Evolutionary conservation across 306 rosid genomes (phyloP).

Genomic region (Quercus alba): DNA sequence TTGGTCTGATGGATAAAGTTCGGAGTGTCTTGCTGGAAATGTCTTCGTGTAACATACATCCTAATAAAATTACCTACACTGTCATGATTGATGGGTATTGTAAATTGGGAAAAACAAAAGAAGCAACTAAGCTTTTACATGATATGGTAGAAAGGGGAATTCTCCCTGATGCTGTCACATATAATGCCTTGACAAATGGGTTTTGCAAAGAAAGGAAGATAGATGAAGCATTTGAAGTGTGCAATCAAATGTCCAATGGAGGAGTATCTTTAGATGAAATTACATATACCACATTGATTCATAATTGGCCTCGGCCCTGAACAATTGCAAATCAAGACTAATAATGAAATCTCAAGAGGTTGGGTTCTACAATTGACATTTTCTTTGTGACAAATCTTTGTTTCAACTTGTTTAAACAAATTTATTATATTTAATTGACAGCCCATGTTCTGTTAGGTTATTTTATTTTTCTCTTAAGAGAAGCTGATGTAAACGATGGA

Average conservation of each 20-base stretch:
- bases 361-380: not conserved
- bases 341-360: constrained; percentile 21
- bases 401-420: not conserved
- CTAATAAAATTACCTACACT: constrained; percentile 69
- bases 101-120: constrained; percentile 63
- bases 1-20: constrained; percentile 61
- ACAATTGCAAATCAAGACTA: constrained; percentile 26
- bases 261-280: constrained; percentile 44
- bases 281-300: constrained; percentile 41
- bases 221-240: constrained; percentile 33
- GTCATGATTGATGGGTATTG: constrained; percentile 64
- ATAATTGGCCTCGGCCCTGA: constrained; percentile 38
- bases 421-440: not conserved
- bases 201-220: constrained; percentile 40
- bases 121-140: constrained; percentile 47
- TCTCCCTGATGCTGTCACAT: constrained; percentile 53
- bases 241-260: constrained; percentile 32
- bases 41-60: constrained; percentile 39
- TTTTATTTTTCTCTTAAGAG: not conserved
- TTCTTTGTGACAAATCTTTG: not conserved
- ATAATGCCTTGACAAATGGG: constrained; percentile 43
- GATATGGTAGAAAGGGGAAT: constrained; percentile 56
- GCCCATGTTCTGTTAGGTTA: not conserved
- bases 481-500: not conserved
- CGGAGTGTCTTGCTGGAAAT: constrained; percentile 44